Conservation (phyloP, 805 yeast species). For the Saccharomycopsis malanga region DNA sequence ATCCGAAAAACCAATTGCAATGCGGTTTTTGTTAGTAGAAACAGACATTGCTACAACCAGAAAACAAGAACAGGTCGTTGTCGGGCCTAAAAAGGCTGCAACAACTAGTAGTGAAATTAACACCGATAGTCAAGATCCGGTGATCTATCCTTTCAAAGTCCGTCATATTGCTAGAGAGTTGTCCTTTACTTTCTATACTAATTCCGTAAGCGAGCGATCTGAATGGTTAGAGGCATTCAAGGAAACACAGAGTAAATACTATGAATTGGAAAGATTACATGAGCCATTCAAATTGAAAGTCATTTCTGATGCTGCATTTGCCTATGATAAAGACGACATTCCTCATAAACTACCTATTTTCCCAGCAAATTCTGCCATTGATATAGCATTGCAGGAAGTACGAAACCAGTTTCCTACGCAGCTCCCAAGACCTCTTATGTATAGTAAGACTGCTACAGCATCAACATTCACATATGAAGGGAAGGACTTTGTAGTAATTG, state of each 20-base stretch:
- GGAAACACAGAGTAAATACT: constrained; percentile 38
- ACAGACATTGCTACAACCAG: constrained; percentile 19
- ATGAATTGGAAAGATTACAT: constrained; percentile 32
- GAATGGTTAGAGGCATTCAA: constrained; percentile 51
- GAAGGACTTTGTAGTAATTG: constrained; percentile 45
- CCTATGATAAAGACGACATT: constrained; percentile 49
- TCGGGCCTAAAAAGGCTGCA: neutral
- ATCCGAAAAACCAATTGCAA: constrained; percentile 53
- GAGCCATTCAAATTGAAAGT: constrained; percentile 51
- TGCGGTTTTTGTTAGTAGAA: constrained; percentile 51
- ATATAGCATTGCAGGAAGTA: constrained; percentile 32
- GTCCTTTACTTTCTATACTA: constrained; percentile 45
- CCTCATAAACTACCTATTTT: constrained; percentile 49
- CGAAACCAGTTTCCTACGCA: constrained; percentile 26
- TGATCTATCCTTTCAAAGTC: constrained; percentile 38
- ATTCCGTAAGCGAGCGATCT: constrained; percentile 42
- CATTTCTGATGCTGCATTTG: constrained; percentile 54
- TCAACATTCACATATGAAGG: constrained; percentile 36
- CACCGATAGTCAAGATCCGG: constrained; percentile 22
- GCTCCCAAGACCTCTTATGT: constrained; percentile 26
- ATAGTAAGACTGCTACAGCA: constrained; percentile 27
- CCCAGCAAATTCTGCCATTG: constrained; percentile 46
- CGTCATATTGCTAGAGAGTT: constrained; percentile 49
- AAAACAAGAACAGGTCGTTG: neutral
- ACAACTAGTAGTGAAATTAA: neutral